A percentile compares a stretch with the other conserved stretches of the same genome.
Evolutionary conservation across 306 rosid genomes (phyloP).

Genomic region (Trichosanthes truncata): DNA sequence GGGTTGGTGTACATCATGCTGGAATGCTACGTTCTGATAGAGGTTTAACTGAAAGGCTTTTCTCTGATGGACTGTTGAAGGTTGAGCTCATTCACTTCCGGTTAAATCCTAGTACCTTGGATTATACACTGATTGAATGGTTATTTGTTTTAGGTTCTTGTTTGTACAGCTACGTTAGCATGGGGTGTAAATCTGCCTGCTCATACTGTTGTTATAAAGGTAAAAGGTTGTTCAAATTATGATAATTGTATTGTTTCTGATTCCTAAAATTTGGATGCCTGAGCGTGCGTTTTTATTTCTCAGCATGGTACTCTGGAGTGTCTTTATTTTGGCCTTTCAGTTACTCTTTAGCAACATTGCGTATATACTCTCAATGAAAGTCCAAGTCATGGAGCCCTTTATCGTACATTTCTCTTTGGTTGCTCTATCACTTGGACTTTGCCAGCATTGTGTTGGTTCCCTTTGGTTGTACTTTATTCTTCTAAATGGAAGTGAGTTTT

Average conservation of each 20-base stretch:
- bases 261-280: background rate
- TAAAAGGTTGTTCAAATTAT: slow-evolving; percentile 18
- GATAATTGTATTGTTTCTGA: background rate
- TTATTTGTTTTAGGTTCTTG: slow-evolving; percentile 64
- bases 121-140: background rate
- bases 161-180: slow-evolving; percentile 95
- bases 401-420: background rate
- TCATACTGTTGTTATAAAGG: slow-evolving; percentile 98
- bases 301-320: background rate
- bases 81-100: slow-evolving; percentile 28
- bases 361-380: background rate
- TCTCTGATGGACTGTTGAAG: slow-evolving; percentile 86
- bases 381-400: background rate
- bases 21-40: slow-evolving; percentile 97
- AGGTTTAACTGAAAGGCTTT: slow-evolving; percentile 89
- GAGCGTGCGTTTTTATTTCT: background rate
- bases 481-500: background rate
- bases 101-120: slow-evolving; percentile 3
- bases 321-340: background rate
- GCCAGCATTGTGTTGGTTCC: background rate
- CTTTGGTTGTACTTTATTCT: background rate
- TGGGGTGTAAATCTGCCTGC: slow-evolving; percentile 99
- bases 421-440: background rate
- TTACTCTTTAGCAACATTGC: background rate
- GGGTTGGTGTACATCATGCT: slow-evolving; percentile 92